Percentiles rank a stretch among this genome's conserved stretches.
Conservation (phyloP, 2,329 filamentous ascomycete species). For the Periconia macrospinosa region DNA sequence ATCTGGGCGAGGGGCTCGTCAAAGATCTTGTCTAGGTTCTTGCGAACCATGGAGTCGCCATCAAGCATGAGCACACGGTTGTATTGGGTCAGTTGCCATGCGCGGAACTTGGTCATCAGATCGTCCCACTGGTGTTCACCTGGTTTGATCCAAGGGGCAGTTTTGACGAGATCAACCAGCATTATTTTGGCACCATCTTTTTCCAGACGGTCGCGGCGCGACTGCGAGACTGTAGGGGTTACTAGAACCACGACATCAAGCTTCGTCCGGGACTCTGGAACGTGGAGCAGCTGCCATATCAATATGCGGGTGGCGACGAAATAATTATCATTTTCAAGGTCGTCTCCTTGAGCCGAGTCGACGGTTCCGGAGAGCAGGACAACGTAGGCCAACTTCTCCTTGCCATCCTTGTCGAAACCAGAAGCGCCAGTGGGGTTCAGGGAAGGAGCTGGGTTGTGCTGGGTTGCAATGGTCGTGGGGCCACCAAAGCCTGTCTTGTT, state of each 20-base stretch:
- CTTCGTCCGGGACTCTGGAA: slow-evolving; percentile 17
- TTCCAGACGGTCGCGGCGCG: slow-evolving; percentile 18
- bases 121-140: slow-evolving; percentile 26
- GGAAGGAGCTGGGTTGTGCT: background rate
- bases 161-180: slow-evolving; percentile 23
- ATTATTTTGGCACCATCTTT: slow-evolving; percentile 31
- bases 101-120: slow-evolving; percentile 8
- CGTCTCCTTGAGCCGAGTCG: slow-evolving; percentile 10
- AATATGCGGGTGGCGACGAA: slow-evolving; percentile 33
- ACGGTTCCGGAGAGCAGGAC: slow-evolving; percentile 26
- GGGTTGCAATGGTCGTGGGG: too few relatives aligned
- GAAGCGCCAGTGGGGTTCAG: background rate
- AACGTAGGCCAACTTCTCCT: slow-evolving; percentile 26
- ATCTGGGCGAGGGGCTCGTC: slow-evolving; percentile 28
- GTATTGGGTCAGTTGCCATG: slow-evolving; percentile 11
- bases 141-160: slow-evolving; percentile 17
- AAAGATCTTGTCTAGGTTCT: slow-evolving; percentile 36
- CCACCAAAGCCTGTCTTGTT: background rate
- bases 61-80: slow-evolving; percentile 29
- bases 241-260: slow-evolving; percentile 31
- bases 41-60: slow-evolving; percentile 33
- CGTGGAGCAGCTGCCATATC: slow-evolving; percentile 33
- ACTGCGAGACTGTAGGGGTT: slow-evolving; percentile 23
- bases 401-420: slow-evolving; percentile 1
- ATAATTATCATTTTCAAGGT: slow-evolving; percentile 30